phyloP scores from a whole-genome alignment of 2,329 filamentous ascomycete genomes.

The Cyclaneusma minus region DNA sequence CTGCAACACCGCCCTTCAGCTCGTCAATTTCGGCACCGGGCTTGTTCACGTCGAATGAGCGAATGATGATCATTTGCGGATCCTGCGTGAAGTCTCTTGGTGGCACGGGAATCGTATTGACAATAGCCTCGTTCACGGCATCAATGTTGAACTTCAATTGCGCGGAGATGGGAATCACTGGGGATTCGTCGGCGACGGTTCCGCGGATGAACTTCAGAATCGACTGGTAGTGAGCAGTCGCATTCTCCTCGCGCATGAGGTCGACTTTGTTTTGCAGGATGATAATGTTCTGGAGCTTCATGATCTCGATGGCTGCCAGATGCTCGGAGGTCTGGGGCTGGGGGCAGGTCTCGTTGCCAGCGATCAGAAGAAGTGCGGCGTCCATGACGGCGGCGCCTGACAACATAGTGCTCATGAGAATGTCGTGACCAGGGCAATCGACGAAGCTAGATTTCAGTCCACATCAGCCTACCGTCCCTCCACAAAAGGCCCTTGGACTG shows the following conservation, averaged over 20 bases:
- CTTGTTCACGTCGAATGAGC: conserved; percentile 99
- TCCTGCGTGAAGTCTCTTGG: conserved; percentile 79
- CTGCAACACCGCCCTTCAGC: conserved; percentile 94
- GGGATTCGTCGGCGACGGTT: conserved; percentile 86
- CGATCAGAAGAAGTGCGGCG: conserved; percentile 87
- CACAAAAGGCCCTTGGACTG: conserved; percentile 1
- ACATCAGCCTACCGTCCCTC: conserved; percentile 5
- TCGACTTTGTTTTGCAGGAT: conserved; percentile 99
- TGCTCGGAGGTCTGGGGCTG: conserved; percentile 98
- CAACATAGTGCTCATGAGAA: conserved; percentile 99
- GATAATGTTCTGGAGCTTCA: conserved; percentile 99
- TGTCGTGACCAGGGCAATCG: conserved; percentile 98
- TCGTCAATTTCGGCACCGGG: conserved; percentile 97
- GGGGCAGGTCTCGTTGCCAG: conserved; percentile 95
- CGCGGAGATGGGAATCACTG: conserved; percentile 91
- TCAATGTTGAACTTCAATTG: conserved; percentile 99
- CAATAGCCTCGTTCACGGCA: conserved; percentile 89
- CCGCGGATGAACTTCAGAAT: conserved; percentile 98
- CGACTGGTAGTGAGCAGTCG: conserved; percentile 86
- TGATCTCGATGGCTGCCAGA: conserved; percentile 97
- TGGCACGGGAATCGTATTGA: conserved; percentile 88
- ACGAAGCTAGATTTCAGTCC: conserved; percentile 53
- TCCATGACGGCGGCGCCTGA: conserved; percentile 99
- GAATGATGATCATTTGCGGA: conserved; percentile 98
- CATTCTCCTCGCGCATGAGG: conserved; percentile 90